Percentiles rank a stretch among this genome's conserved stretches.
These are phyloP conservation scores for Tuber melanosporum DNA, from an alignment of 495 filamentous ascomycete genomes.

Conservation along the genomic window DNA sequence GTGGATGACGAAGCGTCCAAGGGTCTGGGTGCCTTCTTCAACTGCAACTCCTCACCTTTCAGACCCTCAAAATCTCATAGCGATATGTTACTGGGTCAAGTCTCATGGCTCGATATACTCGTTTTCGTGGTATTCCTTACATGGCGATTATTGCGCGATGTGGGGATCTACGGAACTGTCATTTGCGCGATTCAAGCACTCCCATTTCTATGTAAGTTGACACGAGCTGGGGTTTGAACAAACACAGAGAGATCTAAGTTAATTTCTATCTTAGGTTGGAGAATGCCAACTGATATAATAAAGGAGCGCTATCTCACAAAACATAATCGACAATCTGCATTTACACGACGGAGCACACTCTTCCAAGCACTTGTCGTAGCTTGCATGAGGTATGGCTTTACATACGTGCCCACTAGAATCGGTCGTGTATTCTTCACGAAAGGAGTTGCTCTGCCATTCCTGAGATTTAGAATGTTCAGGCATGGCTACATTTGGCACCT, in stretches of 20 bases:
- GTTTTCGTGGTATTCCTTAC: slow-evolving; percentile 60
- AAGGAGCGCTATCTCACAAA: slow-evolving; percentile 52
- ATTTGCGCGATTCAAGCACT: slow-evolving; percentile 55
- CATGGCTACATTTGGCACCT: slow-evolving; percentile 59
- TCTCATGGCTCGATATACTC: slow-evolving; percentile 66
- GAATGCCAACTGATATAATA: slow-evolving; percentile 54
- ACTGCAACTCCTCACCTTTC: not conserved
- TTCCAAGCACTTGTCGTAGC: slow-evolving; percentile 70
- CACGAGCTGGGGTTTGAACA: slow-evolving; percentile 1
- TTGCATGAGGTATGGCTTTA: slow-evolving; percentile 70
- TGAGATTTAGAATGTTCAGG: slow-evolving; percentile 64
- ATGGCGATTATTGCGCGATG: slow-evolving; percentile 59
- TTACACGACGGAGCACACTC: slow-evolving; percentile 56
- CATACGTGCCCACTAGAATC: slow-evolving; percentile 58
- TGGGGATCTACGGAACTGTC: slow-evolving; percentile 52
- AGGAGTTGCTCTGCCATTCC: slow-evolving; percentile 61
- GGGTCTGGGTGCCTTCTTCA: not conserved
- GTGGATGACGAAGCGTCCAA: not conserved
- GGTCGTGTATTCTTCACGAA: slow-evolving; percentile 72
- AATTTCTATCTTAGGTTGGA: slow-evolving; percentile 39
- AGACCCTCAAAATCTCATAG: slow-evolving; percentile 14
- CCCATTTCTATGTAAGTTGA: slow-evolving; percentile 60
- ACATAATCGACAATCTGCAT: slow-evolving; percentile 49
- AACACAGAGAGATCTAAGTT: slow-evolving; percentile 9
- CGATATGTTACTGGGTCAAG: slow-evolving; percentile 56